Evolutionary conservation across 495 filamentous ascomycete genomes (phyloP).

Genomic region (Baudoinia panamericana): DNA sequence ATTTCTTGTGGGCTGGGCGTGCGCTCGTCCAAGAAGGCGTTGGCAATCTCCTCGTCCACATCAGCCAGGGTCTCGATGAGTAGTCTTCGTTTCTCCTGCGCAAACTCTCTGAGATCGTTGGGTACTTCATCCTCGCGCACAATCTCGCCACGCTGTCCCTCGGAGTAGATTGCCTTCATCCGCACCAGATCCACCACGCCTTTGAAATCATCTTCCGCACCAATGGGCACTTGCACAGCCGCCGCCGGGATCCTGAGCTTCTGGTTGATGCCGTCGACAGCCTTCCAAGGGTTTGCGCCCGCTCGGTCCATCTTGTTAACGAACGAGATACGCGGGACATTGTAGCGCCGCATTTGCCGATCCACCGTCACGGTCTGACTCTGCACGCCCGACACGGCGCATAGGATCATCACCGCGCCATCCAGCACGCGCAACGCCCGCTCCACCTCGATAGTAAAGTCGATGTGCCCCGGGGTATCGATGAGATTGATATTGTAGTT

Average conservation of each 20-base stretch:
- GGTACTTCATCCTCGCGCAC: slow-evolving; percentile 72
- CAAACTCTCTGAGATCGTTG: slow-evolving; percentile 55
- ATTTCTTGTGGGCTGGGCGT: slow-evolving; percentile 68
- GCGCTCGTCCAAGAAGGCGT: slow-evolving; percentile 81
- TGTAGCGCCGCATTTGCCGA: slow-evolving; percentile 96
- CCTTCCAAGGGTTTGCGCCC: slow-evolving; percentile 97
- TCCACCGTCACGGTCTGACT: slow-evolving; percentile 97
- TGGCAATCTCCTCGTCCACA: slow-evolving; percentile 96
- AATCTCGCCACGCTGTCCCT: slow-evolving; percentile 60
- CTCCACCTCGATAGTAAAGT: slow-evolving; percentile 99
- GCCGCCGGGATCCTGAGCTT: slow-evolving; percentile 89
- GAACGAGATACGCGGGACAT: slow-evolving; percentile 88
- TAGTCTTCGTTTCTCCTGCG: slow-evolving; percentile 63
- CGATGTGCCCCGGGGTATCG: slow-evolving; percentile 97
- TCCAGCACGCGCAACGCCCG: slow-evolving; percentile 90
- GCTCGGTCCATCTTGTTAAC: slow-evolving; percentile 99
- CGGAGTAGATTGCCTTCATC: slow-evolving; percentile 89
- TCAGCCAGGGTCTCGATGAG: slow-evolving; percentile 94
- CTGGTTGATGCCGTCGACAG: slow-evolving; percentile 89
- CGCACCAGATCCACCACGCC: slow-evolving; percentile 87
- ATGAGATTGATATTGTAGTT: slow-evolving; percentile 97
- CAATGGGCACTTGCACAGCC: slow-evolving; percentile 91
- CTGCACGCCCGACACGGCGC: slow-evolving; percentile 94
- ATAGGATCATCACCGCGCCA: slow-evolving; percentile 96
- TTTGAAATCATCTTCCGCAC: slow-evolving; percentile 78